Conservation (phyloP, 345 rosid species). For the Alliaria petiolata region DNA sequence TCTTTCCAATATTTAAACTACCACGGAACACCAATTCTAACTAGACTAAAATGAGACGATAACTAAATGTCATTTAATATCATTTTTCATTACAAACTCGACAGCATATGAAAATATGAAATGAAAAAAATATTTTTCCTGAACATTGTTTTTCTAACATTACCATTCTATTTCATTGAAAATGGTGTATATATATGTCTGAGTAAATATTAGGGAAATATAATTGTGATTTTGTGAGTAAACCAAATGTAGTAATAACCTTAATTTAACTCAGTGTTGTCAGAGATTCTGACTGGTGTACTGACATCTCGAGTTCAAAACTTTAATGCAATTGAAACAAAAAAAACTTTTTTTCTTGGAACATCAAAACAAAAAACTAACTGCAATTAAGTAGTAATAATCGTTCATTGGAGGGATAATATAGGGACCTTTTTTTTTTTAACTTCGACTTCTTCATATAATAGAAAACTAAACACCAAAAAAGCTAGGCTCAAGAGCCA, state of each 20-base stretch:
- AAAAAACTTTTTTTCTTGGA: neutral
- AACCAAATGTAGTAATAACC: too few relatives aligned
- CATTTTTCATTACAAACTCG: neutral
- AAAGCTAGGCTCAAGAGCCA: too few relatives aligned
- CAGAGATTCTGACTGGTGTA: conserved; percentile 4
- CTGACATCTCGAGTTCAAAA: conserved; percentile 5
- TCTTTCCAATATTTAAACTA: too few relatives aligned
- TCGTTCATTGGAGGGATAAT: neutral
- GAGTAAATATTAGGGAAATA: neutral
- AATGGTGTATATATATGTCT: neutral
- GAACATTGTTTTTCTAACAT: neutral
- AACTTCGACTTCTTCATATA: too few relatives aligned
- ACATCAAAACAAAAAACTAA: neutral
- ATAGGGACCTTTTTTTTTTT: neutral
- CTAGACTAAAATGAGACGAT: neutral
- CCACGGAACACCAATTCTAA: neutral
- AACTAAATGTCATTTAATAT: neutral
- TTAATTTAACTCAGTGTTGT: neutral
- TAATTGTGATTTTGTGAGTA: too few relatives aligned
- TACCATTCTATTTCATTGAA: neutral
- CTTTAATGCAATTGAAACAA: neutral
- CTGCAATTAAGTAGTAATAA: neutral
- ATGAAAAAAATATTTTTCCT: too few relatives aligned
- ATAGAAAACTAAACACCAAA: too few relatives aligned
- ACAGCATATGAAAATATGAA: neutral